A percentile compares a stretch with the other conserved stretches of the same genome.
Conservation (phyloP, 306 rosid species). For the Crataegus laevigata region DNA sequence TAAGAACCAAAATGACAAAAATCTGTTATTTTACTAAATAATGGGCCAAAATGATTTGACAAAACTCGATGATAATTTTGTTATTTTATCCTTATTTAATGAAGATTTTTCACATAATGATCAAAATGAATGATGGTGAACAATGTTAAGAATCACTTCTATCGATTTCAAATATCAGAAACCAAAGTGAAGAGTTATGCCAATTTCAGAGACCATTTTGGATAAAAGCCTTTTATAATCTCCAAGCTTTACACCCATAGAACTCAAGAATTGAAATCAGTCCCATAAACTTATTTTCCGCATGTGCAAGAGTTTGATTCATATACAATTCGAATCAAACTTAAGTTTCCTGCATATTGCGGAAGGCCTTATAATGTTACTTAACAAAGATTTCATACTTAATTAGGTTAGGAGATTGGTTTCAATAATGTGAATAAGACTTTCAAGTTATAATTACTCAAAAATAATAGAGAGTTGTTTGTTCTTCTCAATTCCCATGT, state of each 20-base stretch:
- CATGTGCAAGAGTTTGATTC: not conserved
- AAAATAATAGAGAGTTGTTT: not conserved
- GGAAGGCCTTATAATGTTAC: not conserved
- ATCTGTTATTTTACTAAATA: too few species aligned
- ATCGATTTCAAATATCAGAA: too few species aligned
- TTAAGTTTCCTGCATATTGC: not conserved
- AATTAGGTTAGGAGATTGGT: not conserved
- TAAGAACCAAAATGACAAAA: too few species aligned
- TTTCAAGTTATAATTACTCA: not conserved
- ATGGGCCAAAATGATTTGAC: too few species aligned
- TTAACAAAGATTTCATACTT: not conserved
- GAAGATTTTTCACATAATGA: too few species aligned
- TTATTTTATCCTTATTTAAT: too few species aligned
- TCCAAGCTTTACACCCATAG: not conserved
- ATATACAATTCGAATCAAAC: not conserved
- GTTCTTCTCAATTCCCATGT: not conserved
- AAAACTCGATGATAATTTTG: too few species aligned
- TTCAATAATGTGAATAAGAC: not conserved
- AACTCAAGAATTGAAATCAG: too few species aligned
- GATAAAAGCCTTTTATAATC: not conserved
- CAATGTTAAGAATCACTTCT: too few species aligned
- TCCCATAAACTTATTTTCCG: not conserved
- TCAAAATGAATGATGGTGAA: too few species aligned
- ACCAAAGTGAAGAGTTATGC: too few species aligned
- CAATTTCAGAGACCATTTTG: too few species aligned